These are phyloP conservation scores for Stenocarpella maydis DNA, from an alignment of 2,329 filamentous ascomycete genomes.

Conservation along the genomic window DNA sequence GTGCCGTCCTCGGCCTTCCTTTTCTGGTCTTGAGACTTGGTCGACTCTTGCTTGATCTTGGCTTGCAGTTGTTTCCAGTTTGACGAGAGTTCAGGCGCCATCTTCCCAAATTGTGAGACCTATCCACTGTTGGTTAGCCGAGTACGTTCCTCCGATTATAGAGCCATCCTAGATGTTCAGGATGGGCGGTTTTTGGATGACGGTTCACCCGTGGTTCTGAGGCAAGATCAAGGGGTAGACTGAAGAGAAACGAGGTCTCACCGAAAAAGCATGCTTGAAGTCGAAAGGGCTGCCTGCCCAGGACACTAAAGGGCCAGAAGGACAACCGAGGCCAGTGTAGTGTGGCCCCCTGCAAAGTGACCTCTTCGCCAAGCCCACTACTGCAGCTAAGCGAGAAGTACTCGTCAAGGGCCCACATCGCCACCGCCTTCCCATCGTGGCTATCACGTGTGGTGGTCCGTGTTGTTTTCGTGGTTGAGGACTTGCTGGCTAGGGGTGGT, in stretches of 20 bases:
- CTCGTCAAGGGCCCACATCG: too few relatives aligned
- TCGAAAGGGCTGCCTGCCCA: constrained; percentile 15
- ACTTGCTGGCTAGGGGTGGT: too few relatives aligned
- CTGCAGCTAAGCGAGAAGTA: too few relatives aligned
- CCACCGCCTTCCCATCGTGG: too few relatives aligned
- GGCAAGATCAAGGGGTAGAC: neutral
- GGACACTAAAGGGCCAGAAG: too few relatives aligned
- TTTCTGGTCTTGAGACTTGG: constrained; percentile 50
- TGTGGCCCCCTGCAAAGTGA: too few relatives aligned
- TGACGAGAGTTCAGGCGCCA: constrained; percentile 63
- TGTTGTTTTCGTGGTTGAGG: too few relatives aligned
- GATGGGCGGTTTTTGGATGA: neutral
- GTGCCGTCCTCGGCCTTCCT: constrained; percentile 49
- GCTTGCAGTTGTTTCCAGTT: constrained; percentile 85
- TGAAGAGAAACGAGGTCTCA: neutral
- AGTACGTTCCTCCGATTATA: neutral
- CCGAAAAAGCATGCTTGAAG: neutral
- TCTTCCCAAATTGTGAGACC: constrained; percentile 36
- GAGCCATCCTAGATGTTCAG: neutral
- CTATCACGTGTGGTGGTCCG: too few relatives aligned
- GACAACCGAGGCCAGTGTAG: too few relatives aligned
- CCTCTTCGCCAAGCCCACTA: too few relatives aligned
- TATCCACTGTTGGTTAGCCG: constrained; percentile 4
- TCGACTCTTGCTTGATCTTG: constrained; percentile 59
- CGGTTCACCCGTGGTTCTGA: neutral